These are phyloP conservation scores for Aurifilum marmelostoma DNA, from an alignment of 2,329 filamentous ascomycete species.

Conservation along the genomic window DNA sequence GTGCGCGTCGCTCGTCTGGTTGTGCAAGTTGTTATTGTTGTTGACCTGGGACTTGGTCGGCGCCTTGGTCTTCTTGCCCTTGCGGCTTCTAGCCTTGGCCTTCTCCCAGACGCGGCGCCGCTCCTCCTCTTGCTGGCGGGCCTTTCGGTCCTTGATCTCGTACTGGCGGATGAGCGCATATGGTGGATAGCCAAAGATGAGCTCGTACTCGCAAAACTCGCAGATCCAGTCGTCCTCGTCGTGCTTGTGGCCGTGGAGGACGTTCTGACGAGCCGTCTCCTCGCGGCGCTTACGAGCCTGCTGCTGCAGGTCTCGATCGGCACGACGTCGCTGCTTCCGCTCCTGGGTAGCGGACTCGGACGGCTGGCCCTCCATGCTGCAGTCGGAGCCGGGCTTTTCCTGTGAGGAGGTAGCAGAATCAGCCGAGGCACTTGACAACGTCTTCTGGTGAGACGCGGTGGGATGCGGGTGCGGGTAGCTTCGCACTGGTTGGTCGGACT, in stretches of 20 bases:
- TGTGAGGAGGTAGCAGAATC: neutral
- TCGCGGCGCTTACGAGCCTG: constrained; percentile 79
- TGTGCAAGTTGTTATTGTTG: constrained; percentile 36
- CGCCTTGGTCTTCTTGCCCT: constrained; percentile 82
- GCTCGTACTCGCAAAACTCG: constrained; percentile 97
- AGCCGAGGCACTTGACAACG: neutral
- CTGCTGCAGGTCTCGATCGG: constrained; percentile 70
- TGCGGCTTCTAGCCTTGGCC: constrained; percentile 89
- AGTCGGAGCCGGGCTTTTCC: constrained; percentile 21
- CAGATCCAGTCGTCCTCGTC: constrained; percentile 90
- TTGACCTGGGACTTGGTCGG: constrained; percentile 49
- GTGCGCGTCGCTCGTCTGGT: constrained; percentile 25
- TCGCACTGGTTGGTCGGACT: constrained; percentile 30
- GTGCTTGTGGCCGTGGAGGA: constrained; percentile 67
- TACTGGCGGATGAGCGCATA: constrained; percentile 86
- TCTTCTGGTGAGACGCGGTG: constrained; percentile 14
- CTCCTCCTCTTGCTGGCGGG: constrained; percentile 83
- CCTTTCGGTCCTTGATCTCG: constrained; percentile 88
- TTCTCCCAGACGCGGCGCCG: constrained; percentile 85
- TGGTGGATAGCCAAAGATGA: constrained; percentile 88
- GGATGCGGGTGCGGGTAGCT: constrained; percentile 25
- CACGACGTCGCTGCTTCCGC: constrained; percentile 54
- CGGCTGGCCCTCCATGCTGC: constrained; percentile 23
- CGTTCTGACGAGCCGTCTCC: constrained; percentile 76
- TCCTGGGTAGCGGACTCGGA: constrained; percentile 21